Evolutionary conservation across 805 yeast genomes (phyloP), one percentile per base, ranked within the genome.

Genomic region (Kodamaea hsintzibuensis): DNA sequence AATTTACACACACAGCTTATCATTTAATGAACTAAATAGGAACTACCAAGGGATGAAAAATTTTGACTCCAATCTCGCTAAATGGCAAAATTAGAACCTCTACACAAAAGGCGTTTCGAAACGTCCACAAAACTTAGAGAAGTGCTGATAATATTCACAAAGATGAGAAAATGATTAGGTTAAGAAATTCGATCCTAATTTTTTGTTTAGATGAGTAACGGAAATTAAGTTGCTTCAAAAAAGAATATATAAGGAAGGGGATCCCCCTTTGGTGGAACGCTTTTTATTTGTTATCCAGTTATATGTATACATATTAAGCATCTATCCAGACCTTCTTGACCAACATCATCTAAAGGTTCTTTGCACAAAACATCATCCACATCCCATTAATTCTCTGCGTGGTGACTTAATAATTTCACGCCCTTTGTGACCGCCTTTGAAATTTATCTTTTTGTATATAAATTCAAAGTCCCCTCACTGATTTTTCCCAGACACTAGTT

Each of bases 31-130:
- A 4, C 25, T 22, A 30, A 30, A 30, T 9, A 12, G 35, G 35
- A 30, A 30, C 35, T 30, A 30, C 35, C 45, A 42, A 42, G 45
- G 45, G 45, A 42, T 42, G 45, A 42, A 42, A 42, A 42, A 18
- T 42, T 42, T 42, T 30, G 35, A 30, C 35, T 30, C 35, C 35
- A 30, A 30, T 30, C 35, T 30, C 35, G 35, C 35, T 30, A 30
- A 30, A 30, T 8, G 35, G 35, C 35, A 30, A 30, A 30, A 30
- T 30, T 30, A 30, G 35, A 5, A 30, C 35, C 35, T 5, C 35
- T 9, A 30, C 35, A 30, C 35, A 30, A 30, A 30, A 12, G 35
- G 35, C 35, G 35, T 30, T 30, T 30, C 35, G 35, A 30, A 30
- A 30, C 35, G 35, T 30, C 35, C 35, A 30, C 35, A 30, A 30